A percentile compares a stretch with the other conserved stretches of the same genome.
Conservation (phyloP, 2,329 filamentous ascomycete genomes). For the Hypoxylon sp. region DNA sequence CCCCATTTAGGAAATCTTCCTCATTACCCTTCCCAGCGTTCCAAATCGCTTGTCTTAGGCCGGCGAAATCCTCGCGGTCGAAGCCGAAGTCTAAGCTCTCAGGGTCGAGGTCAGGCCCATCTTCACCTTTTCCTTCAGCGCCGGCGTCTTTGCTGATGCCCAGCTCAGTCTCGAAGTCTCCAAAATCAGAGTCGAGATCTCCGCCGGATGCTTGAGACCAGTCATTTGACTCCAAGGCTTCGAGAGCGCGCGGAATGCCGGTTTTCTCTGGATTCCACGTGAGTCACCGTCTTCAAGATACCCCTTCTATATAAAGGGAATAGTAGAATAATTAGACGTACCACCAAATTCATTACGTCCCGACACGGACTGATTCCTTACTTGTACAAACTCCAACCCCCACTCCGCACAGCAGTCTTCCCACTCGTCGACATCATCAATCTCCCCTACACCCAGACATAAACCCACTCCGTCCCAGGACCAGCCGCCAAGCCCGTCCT, state of each 20-base stretch:
- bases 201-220: constrained; percentile 64
- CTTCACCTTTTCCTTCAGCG: constrained; percentile 51
- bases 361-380: constrained; percentile 58
- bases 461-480: constrained; percentile 76
- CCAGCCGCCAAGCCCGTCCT: constrained; percentile 71
- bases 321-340: constrained; percentile 53
- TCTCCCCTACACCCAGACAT: constrained; percentile 69
- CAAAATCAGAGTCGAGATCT: constrained; percentile 55
- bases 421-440: constrained; percentile 68
- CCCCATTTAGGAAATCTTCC: constrained; percentile 43
- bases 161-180: constrained; percentile 54
- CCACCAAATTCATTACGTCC: constrained; percentile 72
- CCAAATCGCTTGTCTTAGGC: constrained; percentile 68
- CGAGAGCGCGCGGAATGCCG: constrained; percentile 70
- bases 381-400: constrained; percentile 75
- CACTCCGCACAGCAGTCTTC: constrained; percentile 71
- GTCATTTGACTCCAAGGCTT: constrained; percentile 76
- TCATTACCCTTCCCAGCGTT: constrained; percentile 53
- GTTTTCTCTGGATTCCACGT: constrained; percentile 68
- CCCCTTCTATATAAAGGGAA: not conserved
- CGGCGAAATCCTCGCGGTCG: constrained; percentile 68
- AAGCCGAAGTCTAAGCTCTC: constrained; percentile 68
- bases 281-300: constrained; percentile 1
- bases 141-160: constrained; percentile 46
- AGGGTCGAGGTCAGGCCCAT: constrained; percentile 57